These are phyloP conservation scores for Triadica sebifera DNA, from an alignment of 345 rosid species.

Conservation along the genomic window DNA sequence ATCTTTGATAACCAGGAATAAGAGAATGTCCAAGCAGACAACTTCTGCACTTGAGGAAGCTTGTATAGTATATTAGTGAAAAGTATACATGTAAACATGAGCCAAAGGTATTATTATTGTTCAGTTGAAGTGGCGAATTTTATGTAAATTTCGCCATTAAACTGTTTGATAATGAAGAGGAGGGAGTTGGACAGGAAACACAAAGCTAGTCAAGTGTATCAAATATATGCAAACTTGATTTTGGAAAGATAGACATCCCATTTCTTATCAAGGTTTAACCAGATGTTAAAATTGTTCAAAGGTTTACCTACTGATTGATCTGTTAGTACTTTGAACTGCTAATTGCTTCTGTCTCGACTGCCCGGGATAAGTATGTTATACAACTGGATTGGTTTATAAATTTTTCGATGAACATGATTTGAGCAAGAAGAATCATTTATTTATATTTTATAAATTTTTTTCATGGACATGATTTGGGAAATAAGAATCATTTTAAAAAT, in stretches of 20 bases:
- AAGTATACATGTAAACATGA: background rate
- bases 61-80: background rate
- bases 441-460: no score
- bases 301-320: no score
- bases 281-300: background rate
- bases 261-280: background rate
- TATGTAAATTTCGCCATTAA: background rate
- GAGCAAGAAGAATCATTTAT: no score
- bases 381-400: no score
- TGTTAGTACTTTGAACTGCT: no score
- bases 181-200: background rate
- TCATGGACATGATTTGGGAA: no score
- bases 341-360: no score
- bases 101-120: background rate
- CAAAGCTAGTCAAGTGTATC: no score
- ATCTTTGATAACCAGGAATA: slow-evolving; percentile 39
- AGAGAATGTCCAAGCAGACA: slow-evolving; percentile 14
- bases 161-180: background rate
- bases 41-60: background rate
- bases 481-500: no score
- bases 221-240: no score
- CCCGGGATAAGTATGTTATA: no score
- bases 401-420: no score
- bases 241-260: background rate
- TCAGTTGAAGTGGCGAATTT: background rate